Conservation (phyloP, 2,329 filamentous ascomycete species). For the Didymosphaeria variabile region DNA sequence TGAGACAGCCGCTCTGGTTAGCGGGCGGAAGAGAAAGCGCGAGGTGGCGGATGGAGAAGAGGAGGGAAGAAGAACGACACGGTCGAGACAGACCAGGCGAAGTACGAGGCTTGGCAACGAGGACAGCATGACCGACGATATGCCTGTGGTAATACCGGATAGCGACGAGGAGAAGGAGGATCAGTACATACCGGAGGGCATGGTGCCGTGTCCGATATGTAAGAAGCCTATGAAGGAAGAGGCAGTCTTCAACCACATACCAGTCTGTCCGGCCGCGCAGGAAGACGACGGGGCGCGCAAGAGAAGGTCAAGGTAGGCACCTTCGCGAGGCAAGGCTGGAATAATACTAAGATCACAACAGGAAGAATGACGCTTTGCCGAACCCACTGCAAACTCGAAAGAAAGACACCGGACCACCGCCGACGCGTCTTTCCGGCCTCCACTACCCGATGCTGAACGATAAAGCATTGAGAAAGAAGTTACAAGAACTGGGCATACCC, state of each 20-base stretch:
- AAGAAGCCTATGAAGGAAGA: conserved; percentile 79
- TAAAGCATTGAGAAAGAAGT: conserved; percentile 77
- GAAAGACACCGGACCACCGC: conserved; percentile 52
- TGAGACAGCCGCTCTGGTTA: conserved; percentile 23
- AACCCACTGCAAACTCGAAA: conserved; percentile 34
- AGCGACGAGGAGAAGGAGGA: conserved; percentile 51
- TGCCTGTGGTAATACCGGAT: conserved; percentile 48
- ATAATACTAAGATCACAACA: conserved; percentile 18
- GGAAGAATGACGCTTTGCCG: conserved; percentile 33
- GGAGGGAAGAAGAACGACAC: conserved; percentile 41
- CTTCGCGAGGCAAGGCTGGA: neutral
- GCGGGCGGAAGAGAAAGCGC: conserved; percentile 59
- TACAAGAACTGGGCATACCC: conserved; percentile 81
- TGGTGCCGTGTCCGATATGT: conserved; percentile 87
- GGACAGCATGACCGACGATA: conserved; percentile 28
- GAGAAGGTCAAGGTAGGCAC: conserved; percentile 42
- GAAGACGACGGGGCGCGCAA: conserved; percentile 39
- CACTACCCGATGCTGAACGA: conserved; percentile 92
- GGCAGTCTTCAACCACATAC: conserved; percentile 81
- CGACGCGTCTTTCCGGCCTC: conserved; percentile 70
- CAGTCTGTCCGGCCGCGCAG: conserved; percentile 64
- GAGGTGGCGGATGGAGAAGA: conserved; percentile 60
- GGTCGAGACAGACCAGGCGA: conserved; percentile 50
- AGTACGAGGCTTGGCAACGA: conserved; percentile 44
- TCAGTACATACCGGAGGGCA: conserved; percentile 69